Evolutionary conservation across 148 eudicot species (phyloP).

Genomic region (Vaccinium macrocarpon): DNA sequence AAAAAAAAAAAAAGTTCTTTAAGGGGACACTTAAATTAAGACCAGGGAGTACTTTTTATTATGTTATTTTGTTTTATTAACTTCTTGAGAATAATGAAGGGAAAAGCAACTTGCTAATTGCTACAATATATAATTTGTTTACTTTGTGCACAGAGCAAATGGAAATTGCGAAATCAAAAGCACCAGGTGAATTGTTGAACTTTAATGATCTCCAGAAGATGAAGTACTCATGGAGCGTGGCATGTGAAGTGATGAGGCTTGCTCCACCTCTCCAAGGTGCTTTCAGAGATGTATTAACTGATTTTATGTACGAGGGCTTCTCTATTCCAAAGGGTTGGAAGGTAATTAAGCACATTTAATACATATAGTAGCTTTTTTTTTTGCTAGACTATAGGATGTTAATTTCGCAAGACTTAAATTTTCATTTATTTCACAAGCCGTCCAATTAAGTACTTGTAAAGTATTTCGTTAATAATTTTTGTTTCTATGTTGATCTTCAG

Average conservation of each 20-base stretch:
- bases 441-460: neutral
- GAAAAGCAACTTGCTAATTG: neutral
- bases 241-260: slow-evolving; percentile 5
- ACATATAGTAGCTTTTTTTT: no score
- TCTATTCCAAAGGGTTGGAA: slow-evolving; percentile 10
- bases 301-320: slow-evolving; percentile 8
- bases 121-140: neutral
- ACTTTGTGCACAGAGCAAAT: neutral
- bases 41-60: no score
- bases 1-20: no score
- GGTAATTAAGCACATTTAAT: neutral
- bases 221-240: slow-evolving; percentile 5
- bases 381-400: no score
- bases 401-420: neutral
- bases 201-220: neutral
- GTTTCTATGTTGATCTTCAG: neutral
- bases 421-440: no score
- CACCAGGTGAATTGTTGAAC: neutral
- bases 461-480: neutral
- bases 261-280: neutral
- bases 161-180: neutral
- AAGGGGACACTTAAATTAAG: no score
- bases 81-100: neutral
- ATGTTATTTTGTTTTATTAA: neutral
- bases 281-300: slow-evolving; percentile 1